Evolutionary conservation across 441 rosid genomes (phyloP).

Genomic region (Raphanus hybrid): DNA sequence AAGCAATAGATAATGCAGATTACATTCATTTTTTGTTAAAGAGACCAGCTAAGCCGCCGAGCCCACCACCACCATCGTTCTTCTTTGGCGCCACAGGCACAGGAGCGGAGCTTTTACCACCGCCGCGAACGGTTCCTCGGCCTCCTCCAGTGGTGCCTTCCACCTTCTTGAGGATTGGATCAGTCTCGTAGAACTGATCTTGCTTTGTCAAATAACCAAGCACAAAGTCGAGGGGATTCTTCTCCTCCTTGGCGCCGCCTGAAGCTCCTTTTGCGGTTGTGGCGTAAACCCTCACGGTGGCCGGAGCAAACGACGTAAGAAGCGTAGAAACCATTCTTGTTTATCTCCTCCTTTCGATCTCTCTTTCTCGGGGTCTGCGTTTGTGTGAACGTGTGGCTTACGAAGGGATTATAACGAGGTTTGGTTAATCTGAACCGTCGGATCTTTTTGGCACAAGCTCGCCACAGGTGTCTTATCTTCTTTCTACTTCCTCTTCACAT

Average conservation of each 20-base stretch:
- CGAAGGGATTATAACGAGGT: slow-evolving; percentile 34
- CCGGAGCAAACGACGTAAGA: slow-evolving; percentile 55
- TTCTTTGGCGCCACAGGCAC: slow-evolving; percentile 70
- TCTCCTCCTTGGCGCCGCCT: slow-evolving; percentile 64
- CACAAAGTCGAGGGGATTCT: slow-evolving; percentile 67
- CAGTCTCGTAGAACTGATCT: slow-evolving; percentile 85
- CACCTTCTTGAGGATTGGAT: slow-evolving; percentile 67
- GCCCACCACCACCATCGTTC: slow-evolving; percentile 51
- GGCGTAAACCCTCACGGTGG: slow-evolving; percentile 66
- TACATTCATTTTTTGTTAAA: slow-evolving; percentile 60
- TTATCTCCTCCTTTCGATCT: slow-evolving; percentile 7
- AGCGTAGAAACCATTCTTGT: slow-evolving; percentile 63
- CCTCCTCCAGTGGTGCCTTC: slow-evolving; percentile 45
- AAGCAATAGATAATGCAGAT: slow-evolving; percentile 16
- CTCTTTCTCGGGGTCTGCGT: neutral
- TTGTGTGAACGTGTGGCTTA: slow-evolving; percentile 29
- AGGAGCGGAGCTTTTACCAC: slow-evolving; percentile 50
- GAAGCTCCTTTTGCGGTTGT: slow-evolving; percentile 57
- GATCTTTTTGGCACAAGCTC: slow-evolving; percentile 55
- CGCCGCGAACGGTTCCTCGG: slow-evolving; percentile 39
- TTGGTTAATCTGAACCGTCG: slow-evolving; percentile 47
- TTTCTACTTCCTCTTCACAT: slow-evolving; percentile 20
- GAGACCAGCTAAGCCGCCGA: slow-evolving; percentile 54
- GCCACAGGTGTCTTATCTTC: slow-evolving; percentile 79
- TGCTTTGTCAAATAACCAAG: slow-evolving; percentile 61